Conservation (phyloP, 2,329 filamentous ascomycete species). For the Fusarium zealandicum region DNA sequence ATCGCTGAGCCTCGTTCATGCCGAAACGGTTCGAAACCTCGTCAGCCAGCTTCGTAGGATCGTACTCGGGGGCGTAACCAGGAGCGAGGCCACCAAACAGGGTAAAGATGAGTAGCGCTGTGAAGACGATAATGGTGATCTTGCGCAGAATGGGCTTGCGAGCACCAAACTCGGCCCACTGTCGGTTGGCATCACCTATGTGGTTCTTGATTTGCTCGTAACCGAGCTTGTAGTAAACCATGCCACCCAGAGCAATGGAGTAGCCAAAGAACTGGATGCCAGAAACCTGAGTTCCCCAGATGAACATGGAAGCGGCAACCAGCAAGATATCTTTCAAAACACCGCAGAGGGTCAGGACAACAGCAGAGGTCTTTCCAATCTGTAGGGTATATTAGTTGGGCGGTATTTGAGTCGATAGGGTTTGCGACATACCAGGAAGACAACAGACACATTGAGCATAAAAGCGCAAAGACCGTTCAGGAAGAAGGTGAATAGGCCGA, state of each 20-base stretch:
- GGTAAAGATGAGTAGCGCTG: slow-evolving; percentile 71
- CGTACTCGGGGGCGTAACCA: slow-evolving; percentile 62
- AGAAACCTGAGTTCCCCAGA: slow-evolving; percentile 80
- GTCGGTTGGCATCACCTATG: slow-evolving; percentile 72
- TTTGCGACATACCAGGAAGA: slow-evolving; percentile 73
- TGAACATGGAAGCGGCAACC: slow-evolving; percentile 79
- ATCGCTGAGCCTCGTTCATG: slow-evolving; percentile 43
- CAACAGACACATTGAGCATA: slow-evolving; percentile 82
- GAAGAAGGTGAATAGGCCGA: slow-evolving; percentile 76
- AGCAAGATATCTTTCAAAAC: slow-evolving; percentile 89
- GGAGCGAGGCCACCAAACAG: slow-evolving; percentile 74
- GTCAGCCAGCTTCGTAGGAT: slow-evolving; percentile 57
- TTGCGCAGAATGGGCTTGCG: slow-evolving; percentile 80
- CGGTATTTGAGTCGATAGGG: too few species aligned
- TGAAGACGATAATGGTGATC: slow-evolving; percentile 71
- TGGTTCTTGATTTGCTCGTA: slow-evolving; percentile 85
- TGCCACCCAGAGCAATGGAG: slow-evolving; percentile 77
- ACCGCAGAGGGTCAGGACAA: slow-evolving; percentile 85
- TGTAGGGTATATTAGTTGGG: slow-evolving; percentile 49
- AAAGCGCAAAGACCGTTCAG: slow-evolving; percentile 81
- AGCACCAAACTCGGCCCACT: slow-evolving; percentile 87
- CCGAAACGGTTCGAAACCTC: slow-evolving; percentile 60
- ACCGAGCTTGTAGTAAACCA: slow-evolving; percentile 85
- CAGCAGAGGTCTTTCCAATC: slow-evolving; percentile 88
- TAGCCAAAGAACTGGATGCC: slow-evolving; percentile 84